phyloP scores from a whole-genome alignment of 345 rosid species.

The Gossypium turneri region DNA sequence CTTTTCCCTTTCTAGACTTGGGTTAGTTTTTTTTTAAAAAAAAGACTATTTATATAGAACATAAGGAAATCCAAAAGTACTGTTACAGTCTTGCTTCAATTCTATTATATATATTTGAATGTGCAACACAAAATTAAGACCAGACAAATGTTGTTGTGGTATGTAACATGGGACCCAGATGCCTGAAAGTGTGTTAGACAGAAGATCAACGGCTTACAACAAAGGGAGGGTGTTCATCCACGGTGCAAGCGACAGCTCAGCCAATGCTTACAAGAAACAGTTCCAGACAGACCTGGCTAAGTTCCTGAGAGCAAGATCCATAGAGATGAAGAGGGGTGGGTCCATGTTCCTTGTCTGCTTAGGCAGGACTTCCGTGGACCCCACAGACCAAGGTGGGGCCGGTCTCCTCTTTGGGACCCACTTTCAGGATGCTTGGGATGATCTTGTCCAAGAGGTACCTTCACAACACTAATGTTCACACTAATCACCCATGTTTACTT shows the following conservation, averaged over 20 bases:
- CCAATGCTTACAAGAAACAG: constrained; percentile 65
- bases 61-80: too few species aligned
- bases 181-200: constrained; percentile 73
- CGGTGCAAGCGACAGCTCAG: constrained; percentile 55
- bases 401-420: constrained; percentile 95
- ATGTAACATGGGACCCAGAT: constrained; percentile 36
- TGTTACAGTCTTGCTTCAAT: not conserved
- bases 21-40: too few species aligned
- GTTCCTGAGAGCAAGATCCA: constrained; percentile 65
- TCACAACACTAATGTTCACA: not conserved
- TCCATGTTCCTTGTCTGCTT: constrained; percentile 91
- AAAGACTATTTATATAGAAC: too few species aligned
- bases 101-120: not conserved
- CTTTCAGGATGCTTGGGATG: constrained; percentile 98
- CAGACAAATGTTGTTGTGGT: not conserved
- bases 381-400: constrained; percentile 94
- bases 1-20: too few species aligned
- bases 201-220: constrained; percentile 69
- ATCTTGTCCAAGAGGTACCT: constrained; percentile 85
- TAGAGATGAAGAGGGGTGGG: constrained; percentile 79
- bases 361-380: constrained; percentile 81
- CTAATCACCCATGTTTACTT: not conserved
- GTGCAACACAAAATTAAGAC: not conserved
- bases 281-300: constrained; percentile 71
- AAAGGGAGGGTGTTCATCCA: constrained; percentile 78